Conservation (phyloP, 768 basidiomycete genomes). For the Erythrobasidium yunnanense region DNA sequence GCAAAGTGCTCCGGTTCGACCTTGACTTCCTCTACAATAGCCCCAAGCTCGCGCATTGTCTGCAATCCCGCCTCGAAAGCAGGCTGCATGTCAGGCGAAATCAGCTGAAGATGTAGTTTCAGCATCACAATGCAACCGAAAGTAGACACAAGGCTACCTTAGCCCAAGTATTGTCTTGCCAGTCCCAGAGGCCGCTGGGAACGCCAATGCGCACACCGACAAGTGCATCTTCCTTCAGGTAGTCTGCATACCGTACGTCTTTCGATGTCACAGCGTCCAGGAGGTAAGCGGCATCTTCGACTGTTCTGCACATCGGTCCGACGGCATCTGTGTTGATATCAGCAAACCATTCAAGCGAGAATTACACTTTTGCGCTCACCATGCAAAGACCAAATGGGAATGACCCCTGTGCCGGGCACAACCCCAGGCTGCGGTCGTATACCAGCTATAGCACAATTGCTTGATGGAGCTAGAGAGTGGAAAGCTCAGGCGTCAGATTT, state of each 20-base stretch:
- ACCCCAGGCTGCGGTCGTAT: constrained; percentile 56
- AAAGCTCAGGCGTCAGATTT: neutral
- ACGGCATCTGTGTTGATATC: constrained; percentile 47
- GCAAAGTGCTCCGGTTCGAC: neutral
- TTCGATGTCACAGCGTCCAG: constrained; percentile 49
- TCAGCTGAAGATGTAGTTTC: neutral
- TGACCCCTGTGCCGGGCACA: constrained; percentile 54
- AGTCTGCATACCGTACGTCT: constrained; percentile 40
- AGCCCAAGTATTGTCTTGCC: constrained; percentile 46
- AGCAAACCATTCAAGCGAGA: constrained; percentile 30
- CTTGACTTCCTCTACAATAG: neutral
- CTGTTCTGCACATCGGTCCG: constrained; percentile 51
- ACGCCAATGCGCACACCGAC: constrained; percentile 40
- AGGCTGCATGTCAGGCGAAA: neutral
- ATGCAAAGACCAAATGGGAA: neutral
- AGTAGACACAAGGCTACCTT: constrained; percentile 29
- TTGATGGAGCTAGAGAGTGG: constrained; percentile 40
- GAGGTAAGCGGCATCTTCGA: constrained; percentile 52
- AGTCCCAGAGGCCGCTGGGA: constrained; percentile 43
- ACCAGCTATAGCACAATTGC: constrained; percentile 51
- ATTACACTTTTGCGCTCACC: neutral
- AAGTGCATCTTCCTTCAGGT: constrained; percentile 33
- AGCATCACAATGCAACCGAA: neutral
- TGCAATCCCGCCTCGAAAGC: neutral
- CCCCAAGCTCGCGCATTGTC: neutral